phyloP scores from a whole-genome alignment of 192 early-diverging fungal species.

The Coemansia sp. region DNA sequence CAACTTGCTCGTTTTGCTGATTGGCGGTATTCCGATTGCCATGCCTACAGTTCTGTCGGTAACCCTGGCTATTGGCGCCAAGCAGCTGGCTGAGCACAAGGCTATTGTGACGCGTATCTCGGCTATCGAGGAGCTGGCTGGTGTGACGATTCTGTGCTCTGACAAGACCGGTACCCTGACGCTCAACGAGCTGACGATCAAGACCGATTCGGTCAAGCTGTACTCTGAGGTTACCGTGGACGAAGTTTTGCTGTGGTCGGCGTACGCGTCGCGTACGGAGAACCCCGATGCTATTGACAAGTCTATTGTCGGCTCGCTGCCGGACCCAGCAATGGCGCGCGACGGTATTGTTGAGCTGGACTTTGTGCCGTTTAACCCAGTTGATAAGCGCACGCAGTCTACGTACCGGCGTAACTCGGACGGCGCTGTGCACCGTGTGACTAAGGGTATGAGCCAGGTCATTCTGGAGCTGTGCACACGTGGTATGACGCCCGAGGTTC shows the following conservation, averaged over 20 bases:
- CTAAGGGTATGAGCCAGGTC: conserved; percentile 75
- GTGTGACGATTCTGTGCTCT: conserved; percentile 82
- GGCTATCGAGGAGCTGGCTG: conserved; percentile 80
- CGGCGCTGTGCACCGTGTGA: conserved; percentile 65
- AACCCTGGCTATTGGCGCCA: conserved; percentile 77
- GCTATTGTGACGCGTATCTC: conserved; percentile 80
- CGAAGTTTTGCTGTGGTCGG: conserved; percentile 64
- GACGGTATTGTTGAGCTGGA: conserved; percentile 65
- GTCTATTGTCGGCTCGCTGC: conserved; percentile 67
- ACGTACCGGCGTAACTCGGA: conserved; percentile 66
- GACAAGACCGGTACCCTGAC: conserved; percentile 98
- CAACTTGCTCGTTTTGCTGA: conserved; percentile 76
- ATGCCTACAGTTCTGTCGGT: conserved; percentile 79
- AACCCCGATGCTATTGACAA: conserved; percentile 83
- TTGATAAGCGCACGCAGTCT: conserved; percentile 74
- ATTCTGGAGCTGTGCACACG: conserved; percentile 72
- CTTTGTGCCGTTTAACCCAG: conserved; percentile 75
- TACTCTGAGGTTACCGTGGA: conserved; percentile 66
- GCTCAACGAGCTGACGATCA: conserved; percentile 77
- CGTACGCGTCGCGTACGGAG: conserved; percentile 74
- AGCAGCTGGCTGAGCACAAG: conserved; percentile 79
- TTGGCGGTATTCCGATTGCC: conserved; percentile 81
- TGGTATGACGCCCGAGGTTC: conserved; percentile 63
- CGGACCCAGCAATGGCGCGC: conserved; percentile 58
- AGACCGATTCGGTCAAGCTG: conserved; percentile 65